Base-by-base conservation (phyloP, 2,329 filamentous ascomycete species). In the Microdochium trichocladiopsis region DNA sequence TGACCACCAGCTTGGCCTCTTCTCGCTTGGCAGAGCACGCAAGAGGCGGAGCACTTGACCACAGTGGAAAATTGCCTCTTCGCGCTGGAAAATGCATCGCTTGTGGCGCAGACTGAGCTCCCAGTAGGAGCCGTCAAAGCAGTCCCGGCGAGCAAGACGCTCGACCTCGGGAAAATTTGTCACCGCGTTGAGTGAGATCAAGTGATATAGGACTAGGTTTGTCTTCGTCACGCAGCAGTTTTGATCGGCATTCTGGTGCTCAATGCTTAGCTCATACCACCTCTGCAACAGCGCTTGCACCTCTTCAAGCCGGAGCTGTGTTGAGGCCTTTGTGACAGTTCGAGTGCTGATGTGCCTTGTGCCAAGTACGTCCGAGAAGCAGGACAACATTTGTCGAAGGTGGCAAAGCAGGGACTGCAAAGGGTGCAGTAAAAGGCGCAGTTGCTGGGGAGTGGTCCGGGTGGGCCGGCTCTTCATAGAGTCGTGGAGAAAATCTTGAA, bases 1-100 rank as follows among this genome's bases (percentile, higher is more conserved):
- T n/a, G 82, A 72, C 85, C 85, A 89, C 86, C 86, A 90, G 36
- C 77, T 79, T 5, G 86, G 86, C 22, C 83, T 77, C 2, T 79
- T 73, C 49, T 82, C 77, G 25, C 71, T 69, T 2, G 80, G 76
- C 78, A 88, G 87, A 14, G 72, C 69, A 6, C 78, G 73, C 37
- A 88, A 67, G 11, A 87, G 72, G 3, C 82, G 76, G 45, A 87
- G 69, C 3, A 88, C 77, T 66, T 89, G 86, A 1, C 84, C 84
- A 55, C 80, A 83, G 63, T 88, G 86, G 65, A 83, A 83, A 49
- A 86, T 69, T 21, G 83, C 78, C 59, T 87, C 82, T 58, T 83
- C 79, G 18, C 80, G 75, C 59, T 83, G 76, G 52, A 77, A 78
- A 57, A 88, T 79, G 69, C 83, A 86, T 49, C 77, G 77, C 65